Conservation (phyloP, 2,329 filamentous ascomycete species). For the Piedraia hortae region DNA sequence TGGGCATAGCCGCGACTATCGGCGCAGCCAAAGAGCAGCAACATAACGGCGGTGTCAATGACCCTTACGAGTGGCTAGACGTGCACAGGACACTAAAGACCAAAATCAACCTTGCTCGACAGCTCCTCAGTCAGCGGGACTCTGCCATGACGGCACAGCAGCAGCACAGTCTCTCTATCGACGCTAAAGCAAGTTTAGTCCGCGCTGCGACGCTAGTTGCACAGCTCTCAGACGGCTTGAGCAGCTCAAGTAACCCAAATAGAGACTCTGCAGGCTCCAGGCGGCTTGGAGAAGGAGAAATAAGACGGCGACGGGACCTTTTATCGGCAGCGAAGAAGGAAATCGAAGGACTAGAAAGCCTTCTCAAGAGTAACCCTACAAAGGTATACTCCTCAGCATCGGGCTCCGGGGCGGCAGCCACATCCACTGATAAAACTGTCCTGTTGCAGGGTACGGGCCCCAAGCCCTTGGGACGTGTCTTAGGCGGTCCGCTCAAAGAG, state of each 20-base stretch:
- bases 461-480: slow-evolving; percentile 29
- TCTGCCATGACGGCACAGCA: slow-evolving; percentile 28
- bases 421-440: slow-evolving; percentile 12
- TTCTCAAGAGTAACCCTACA: slow-evolving; percentile 35
- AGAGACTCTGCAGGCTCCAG: slow-evolving; percentile 15
- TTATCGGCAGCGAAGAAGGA: slow-evolving; percentile 43
- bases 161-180: slow-evolving; percentile 32
- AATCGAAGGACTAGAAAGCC: slow-evolving; percentile 44
- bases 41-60: slow-evolving; percentile 6
- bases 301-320: slow-evolving; percentile 42
- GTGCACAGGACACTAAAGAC: slow-evolving; percentile 46
- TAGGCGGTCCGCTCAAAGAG: slow-evolving; percentile 42
- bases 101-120: slow-evolving; percentile 37
- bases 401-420: slow-evolving; percentile 10
- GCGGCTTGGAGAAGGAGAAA: slow-evolving; percentile 42
- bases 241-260: slow-evolving; percentile 11
- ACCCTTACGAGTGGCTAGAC: slow-evolving; percentile 44
- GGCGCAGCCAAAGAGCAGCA: slow-evolving; percentile 1
- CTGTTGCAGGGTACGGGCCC: slow-evolving; percentile 11
- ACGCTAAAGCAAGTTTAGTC: slow-evolving; percentile 48
- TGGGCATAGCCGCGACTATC: slow-evolving; percentile 25
- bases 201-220: slow-evolving; percentile 36
- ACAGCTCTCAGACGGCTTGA: slow-evolving; percentile 37
- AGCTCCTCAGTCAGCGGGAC: slow-evolving; percentile 40
- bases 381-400: slow-evolving; percentile 9